phyloP scores from a whole-genome alignment of 495 filamentous ascomycete species.

The Bacidia gigantensis region DNA sequence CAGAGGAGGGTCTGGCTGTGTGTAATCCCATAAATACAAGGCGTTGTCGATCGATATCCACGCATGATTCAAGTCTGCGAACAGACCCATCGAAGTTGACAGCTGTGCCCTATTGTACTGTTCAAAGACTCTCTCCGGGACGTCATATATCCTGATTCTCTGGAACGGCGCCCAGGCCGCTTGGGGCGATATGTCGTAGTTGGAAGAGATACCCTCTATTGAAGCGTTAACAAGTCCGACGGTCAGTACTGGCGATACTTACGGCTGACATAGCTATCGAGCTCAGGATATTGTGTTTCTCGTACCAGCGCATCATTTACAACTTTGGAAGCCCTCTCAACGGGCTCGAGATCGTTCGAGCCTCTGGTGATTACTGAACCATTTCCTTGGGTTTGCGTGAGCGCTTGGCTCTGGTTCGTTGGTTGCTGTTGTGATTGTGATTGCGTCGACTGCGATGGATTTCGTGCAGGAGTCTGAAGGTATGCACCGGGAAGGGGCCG shows the following conservation, averaged over 20 bases:
- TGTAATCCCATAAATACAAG: slow-evolving; percentile 96
- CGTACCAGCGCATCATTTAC: slow-evolving; percentile 62
- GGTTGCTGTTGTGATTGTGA: slow-evolving; percentile 7
- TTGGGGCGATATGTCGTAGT: slow-evolving; percentile 62
- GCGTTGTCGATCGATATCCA: slow-evolving; percentile 94
- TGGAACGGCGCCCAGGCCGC: slow-evolving; percentile 82
- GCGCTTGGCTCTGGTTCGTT: slow-evolving; percentile 12
- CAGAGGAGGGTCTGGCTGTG: slow-evolving; percentile 69
- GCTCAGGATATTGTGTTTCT: slow-evolving; percentile 72
- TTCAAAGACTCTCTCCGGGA: slow-evolving; percentile 78
- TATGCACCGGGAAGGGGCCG: slow-evolving; percentile 59
- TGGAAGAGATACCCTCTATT: slow-evolving; percentile 71
- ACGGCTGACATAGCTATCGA: slow-evolving; percentile 86
- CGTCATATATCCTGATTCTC: slow-evolving; percentile 61
- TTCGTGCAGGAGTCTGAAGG: slow-evolving; percentile 51
- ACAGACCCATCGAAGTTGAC: slow-evolving; percentile 78
- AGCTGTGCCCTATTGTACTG: slow-evolving; percentile 77
- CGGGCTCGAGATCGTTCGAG: slow-evolving; percentile 23
- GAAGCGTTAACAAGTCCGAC: slow-evolving; percentile 8
- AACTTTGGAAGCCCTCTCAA: slow-evolving; percentile 69
- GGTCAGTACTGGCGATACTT: slow-evolving; percentile 28
- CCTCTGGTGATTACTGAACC: slow-evolving; percentile 3
- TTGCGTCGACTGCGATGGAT: slow-evolving; percentile 6
- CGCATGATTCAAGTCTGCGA: slow-evolving; percentile 83
- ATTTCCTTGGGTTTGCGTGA: slow-evolving; percentile 7